A percentile compares a stretch with the other conserved stretches of the same genome.
Conservation (phyloP, 495 filamentous ascomycete genomes). For the Ramalina intermedia region DNA sequence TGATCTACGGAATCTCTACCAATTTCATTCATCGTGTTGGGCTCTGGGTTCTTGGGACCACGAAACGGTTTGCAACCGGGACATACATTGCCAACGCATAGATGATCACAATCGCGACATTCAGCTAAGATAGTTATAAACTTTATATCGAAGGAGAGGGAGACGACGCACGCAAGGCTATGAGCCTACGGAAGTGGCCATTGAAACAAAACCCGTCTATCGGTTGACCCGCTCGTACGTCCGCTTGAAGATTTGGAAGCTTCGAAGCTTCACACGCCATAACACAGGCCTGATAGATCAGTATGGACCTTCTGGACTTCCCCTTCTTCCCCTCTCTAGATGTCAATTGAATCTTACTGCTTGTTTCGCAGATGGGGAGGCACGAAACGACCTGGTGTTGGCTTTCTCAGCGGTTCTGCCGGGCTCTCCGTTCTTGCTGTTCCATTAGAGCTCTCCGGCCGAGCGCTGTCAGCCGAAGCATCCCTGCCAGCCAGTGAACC, state of each 20-base stretch:
- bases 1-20: too few relatives aligned
- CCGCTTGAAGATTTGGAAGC: not conserved
- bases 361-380: conserved; percentile 27
- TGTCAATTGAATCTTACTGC: not conserved
- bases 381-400: conserved; percentile 25
- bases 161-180: not conserved
- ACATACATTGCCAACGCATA: too few relatives aligned
- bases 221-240: not conserved
- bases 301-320: not conserved
- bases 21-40: too few relatives aligned
- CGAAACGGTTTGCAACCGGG: too few relatives aligned
- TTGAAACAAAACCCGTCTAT: not conserved
- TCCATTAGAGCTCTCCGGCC: conserved; percentile 6
- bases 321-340: not conserved
- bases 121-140: too few relatives aligned
- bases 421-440: conserved; percentile 13
- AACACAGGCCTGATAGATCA: not conserved
- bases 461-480: conserved; percentile 10
- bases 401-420: conserved; percentile 3
- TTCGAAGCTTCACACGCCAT: not conserved
- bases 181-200: not conserved
- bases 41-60: too few relatives aligned
- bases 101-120: too few relatives aligned
- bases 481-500: conserved; percentile 8
- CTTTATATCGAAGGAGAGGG: too few relatives aligned